phyloP scores from a whole-genome alignment of 345 rosid species.

The Ricinus communis region DNA sequence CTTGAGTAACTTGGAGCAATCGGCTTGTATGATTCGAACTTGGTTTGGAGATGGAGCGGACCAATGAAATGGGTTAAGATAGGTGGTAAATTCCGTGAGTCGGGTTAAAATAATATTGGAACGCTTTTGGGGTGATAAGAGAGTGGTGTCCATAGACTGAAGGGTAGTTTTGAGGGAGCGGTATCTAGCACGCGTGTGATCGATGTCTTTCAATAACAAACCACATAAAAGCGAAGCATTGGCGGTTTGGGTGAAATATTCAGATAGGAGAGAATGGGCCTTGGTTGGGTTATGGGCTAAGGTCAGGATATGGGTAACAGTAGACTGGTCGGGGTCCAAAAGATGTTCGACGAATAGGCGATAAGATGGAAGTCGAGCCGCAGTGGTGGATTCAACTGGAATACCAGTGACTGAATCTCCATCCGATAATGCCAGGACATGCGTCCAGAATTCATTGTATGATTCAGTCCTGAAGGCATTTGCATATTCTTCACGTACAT shows the following conservation, averaged over 20 bases:
- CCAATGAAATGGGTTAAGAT: slow-evolving; percentile 32
- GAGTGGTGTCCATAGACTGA: slow-evolving; percentile 8
- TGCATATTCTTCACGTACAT: slow-evolving; percentile 78
- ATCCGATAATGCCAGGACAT: slow-evolving; percentile 34
- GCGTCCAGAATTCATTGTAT: slow-evolving; percentile 71
- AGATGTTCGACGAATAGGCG: slow-evolving; percentile 70
- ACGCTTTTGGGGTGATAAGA: neutral
- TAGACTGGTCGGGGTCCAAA: slow-evolving; percentile 61
- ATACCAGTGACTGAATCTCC: slow-evolving; percentile 19
- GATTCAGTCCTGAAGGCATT: slow-evolving; percentile 86
- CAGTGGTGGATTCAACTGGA: slow-evolving; percentile 46
- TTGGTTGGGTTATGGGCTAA: slow-evolving; percentile 23
- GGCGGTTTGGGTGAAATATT: slow-evolving; percentile 60
- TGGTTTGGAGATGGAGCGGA: slow-evolving; percentile 31
- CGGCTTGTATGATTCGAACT: slow-evolving; percentile 36
- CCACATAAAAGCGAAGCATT: slow-evolving; percentile 60
- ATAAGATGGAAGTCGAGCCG: slow-evolving; percentile 73
- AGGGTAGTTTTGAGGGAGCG: slow-evolving; percentile 34
- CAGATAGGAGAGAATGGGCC: slow-evolving; percentile 38
- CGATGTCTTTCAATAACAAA: slow-evolving; percentile 47
- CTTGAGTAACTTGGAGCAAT: slow-evolving; percentile 44
- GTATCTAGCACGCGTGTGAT: slow-evolving; percentile 42
- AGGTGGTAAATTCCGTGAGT: slow-evolving; percentile 33
- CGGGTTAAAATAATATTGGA: slow-evolving; percentile 7
- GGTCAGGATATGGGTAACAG: slow-evolving; percentile 38